Evolutionary conservation across 2,329 filamentous ascomycete genomes (phyloP).

Genomic region (Cladophialophora exuberans): DNA sequence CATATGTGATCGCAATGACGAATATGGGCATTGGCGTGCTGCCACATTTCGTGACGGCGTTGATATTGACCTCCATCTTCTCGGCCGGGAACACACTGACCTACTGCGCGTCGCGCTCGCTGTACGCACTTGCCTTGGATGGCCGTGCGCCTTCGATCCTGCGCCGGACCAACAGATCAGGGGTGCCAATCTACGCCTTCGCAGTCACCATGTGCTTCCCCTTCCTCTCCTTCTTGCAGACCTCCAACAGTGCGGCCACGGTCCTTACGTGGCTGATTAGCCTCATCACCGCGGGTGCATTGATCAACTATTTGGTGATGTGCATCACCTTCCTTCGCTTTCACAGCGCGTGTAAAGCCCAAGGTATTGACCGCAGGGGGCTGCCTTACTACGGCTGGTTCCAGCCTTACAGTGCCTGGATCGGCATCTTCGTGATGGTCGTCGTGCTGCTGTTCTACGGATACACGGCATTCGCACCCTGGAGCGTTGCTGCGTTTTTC

Average conservation of each 20-base stretch:
- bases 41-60: conserved; percentile 61
- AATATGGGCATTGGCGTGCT: conserved; percentile 57
- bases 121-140: too few relatives aligned
- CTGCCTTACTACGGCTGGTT: conserved; percentile 63
- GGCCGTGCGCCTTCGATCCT: too few relatives aligned
- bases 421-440: conserved; percentile 65
- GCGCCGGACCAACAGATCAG: not conserved
- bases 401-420: conserved; percentile 70
- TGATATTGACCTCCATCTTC: conserved; percentile 45
- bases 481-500: not conserved
- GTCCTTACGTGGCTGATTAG: conserved; percentile 69
- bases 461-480: not conserved
- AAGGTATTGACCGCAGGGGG: conserved; percentile 57
- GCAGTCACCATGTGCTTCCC: not conserved
- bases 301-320: conserved; percentile 60
- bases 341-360: conserved; percentile 55
- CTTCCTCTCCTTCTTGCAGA: not conserved
- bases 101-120: too few relatives aligned
- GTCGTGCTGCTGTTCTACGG: too few relatives aligned
- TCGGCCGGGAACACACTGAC: not conserved
- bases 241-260: conserved; percentile 52
- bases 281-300: conserved; percentile 65
- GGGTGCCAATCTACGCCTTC: not conserved
- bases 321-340: conserved; percentile 58
- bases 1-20: conserved; percentile 65